Percentiles rank a stretch among this genome's conserved stretches.
These are phyloP conservation scores for Aspergillus taichungensis DNA, from an alignment of 495 filamentous ascomycete genomes.

Conservation along the genomic window DNA sequence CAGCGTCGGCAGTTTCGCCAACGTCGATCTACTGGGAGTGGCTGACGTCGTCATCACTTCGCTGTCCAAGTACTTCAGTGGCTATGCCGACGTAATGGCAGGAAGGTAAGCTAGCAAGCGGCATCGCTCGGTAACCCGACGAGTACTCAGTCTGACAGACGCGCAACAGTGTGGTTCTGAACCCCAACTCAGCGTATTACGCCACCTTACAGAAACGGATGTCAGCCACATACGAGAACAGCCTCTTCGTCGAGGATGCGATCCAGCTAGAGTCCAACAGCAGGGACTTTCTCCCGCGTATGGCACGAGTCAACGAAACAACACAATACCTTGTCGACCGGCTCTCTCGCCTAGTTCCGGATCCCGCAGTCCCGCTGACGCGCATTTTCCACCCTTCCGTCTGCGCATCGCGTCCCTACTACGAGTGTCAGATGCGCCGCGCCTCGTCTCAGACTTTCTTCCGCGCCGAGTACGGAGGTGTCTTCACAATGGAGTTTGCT, in stretches of 20 bases:
- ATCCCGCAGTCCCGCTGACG: conserved; percentile 13
- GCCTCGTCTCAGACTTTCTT: conserved; percentile 10
- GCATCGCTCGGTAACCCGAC: too few relatives aligned
- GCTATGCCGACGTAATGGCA: conserved; percentile 20
- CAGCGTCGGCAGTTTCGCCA: conserved; percentile 40
- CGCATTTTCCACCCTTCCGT: conserved; percentile 28
- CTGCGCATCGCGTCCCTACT: conserved; percentile 21
- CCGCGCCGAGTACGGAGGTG: conserved; percentile 24
- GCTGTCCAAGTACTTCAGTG: conserved; percentile 27
- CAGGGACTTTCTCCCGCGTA: conserved; percentile 10
- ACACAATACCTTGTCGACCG: conserved; percentile 21
- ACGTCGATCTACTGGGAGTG: conserved; percentile 28
- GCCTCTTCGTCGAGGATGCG: conserved; percentile 12
- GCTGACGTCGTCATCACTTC: conserved; percentile 20
- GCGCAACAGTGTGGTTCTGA: conserved; percentile 6
- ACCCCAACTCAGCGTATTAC: conserved; percentile 10
- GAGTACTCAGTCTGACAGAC: too few relatives aligned
- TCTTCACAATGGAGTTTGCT: conserved; percentile 32
- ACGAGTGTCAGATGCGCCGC: conserved; percentile 23
- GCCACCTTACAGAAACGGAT: too few relatives aligned
- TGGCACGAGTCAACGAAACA: conserved; percentile 7
- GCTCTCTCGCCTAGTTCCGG: conserved; percentile 6
- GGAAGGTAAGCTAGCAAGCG: conserved; percentile 9
- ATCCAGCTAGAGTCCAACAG: conserved; percentile 16
- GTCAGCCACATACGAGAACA: conserved; percentile 1